phyloP scores from a whole-genome alignment of 441 rosid species.

The Gossypium gossypioides region DNA sequence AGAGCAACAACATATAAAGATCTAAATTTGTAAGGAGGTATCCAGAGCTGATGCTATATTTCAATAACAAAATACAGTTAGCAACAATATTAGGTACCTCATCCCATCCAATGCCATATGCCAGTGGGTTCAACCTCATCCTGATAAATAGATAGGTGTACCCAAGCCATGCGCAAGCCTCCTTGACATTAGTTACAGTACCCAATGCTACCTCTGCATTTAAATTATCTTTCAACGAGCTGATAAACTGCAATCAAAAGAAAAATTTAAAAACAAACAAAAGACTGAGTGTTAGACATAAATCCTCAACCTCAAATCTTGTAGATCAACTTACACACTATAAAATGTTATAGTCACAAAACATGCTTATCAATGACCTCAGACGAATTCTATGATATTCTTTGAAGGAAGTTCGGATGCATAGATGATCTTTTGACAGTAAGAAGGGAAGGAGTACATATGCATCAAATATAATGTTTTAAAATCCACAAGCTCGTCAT shows the following conservation, averaged over 20 bases:
- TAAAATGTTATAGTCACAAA: neutral
- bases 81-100: slow-evolving; percentile 47
- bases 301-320: neutral
- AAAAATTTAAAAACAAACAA: slow-evolving; percentile 12
- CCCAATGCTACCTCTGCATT: slow-evolving; percentile 99
- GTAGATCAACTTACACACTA: neutral
- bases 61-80: neutral
- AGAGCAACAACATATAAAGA: neutral
- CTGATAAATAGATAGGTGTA: slow-evolving; percentile 93
- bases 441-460: neutral
- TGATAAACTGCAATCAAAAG: slow-evolving; percentile 64
- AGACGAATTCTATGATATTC: neutral
- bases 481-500: slow-evolving; percentile 11
- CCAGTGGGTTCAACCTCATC: slow-evolving; percentile 95
- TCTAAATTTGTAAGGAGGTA: neutral
- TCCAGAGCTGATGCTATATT: neutral
- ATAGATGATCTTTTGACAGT: neutral
- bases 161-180: slow-evolving; percentile 99
- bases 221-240: slow-evolving; percentile 85
- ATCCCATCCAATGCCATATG: slow-evolving; percentile 98
- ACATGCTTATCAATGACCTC: neutral
- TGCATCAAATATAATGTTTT: slow-evolving; percentile 7
- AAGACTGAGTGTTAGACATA: neutral
- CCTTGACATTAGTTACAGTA: slow-evolving; percentile 96
- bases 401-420: neutral